Percentiles rank a stretch among this genome's conserved stretches.
Conservation (phyloP, 2,329 filamentous ascomycete genomes). For the Periconia macrospinosa region DNA sequence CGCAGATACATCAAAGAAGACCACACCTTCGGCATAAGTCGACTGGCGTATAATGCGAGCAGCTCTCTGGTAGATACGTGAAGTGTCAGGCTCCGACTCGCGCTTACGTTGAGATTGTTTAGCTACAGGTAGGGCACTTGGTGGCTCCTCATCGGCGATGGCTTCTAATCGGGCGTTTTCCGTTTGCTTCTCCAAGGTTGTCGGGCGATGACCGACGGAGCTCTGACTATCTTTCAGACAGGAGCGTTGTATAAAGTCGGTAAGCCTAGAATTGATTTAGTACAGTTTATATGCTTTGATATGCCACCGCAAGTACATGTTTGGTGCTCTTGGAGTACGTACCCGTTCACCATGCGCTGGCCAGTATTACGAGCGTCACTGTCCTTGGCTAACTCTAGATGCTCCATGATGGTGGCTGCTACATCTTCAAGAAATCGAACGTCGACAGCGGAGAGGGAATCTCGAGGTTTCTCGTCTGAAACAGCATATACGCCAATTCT, state of each 20-base stretch:
- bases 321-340: not conserved
- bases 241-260: constrained; percentile 36
- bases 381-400: constrained; percentile 32
- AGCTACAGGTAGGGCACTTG: constrained; percentile 4
- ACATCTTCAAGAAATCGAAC: constrained; percentile 36
- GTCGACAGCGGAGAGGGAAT: constrained; percentile 24
- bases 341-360: constrained; percentile 36
- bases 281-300: too few relatives aligned
- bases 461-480: constrained; percentile 32
- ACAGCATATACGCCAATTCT: constrained; percentile 36
- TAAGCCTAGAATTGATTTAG: constrained; percentile 12
- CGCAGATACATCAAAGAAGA: constrained; percentile 39
- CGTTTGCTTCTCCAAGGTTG: constrained; percentile 36
- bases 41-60: constrained; percentile 39
- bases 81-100: constrained; percentile 25
- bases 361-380: constrained; percentile 28
- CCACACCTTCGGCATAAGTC: constrained; percentile 35
- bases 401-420: constrained; percentile 33
- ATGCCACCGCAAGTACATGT: too few relatives aligned
- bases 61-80: constrained; percentile 38
- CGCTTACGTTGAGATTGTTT: constrained; percentile 23
- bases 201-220: constrained; percentile 15
- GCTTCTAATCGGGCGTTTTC: constrained; percentile 35
- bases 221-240: constrained; percentile 24
- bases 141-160: constrained; percentile 24